Conservation (phyloP, 148 eudicot species). For the Fagopyrum tataricum region DNA sequence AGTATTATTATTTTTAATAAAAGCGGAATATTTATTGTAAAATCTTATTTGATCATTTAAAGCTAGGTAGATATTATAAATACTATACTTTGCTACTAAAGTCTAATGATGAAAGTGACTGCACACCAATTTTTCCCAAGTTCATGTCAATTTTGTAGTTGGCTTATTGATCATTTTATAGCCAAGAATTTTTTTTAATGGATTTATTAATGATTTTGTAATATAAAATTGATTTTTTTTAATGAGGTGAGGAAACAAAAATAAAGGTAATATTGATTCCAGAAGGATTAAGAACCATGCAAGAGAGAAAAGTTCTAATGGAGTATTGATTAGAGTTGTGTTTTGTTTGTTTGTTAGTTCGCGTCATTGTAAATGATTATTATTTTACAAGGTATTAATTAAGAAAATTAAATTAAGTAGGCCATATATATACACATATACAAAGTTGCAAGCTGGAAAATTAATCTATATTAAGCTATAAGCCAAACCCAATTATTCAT, state of each 20-base stretch:
- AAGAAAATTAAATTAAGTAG: not conserved
- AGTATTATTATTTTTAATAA: no score
- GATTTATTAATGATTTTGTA: no score
- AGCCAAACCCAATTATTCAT: not conserved
- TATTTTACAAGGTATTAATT: no score
- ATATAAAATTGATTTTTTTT: no score
- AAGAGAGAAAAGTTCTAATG: not conserved
- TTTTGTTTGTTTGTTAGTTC: conserved; percentile 3
- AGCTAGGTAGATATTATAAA: not conserved
- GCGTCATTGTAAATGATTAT: not conserved
- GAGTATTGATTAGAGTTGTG: not conserved
- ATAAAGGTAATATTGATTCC: not conserved
- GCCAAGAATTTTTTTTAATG: no score
- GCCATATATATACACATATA: not conserved
- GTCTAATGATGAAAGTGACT: conserved; percentile 7
- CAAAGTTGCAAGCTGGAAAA: conserved; percentile 7
- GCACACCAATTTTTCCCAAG: conserved; percentile 1
- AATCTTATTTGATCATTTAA: not conserved
- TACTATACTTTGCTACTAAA: not conserved
- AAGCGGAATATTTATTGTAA: not conserved
- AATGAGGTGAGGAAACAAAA: no score
- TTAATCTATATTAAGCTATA: not conserved
- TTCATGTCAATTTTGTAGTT: conserved; percentile 3
- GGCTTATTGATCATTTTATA: no score
- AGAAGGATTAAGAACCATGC: not conserved